A percentile compares a stretch with the other conserved stretches of the same genome.
Evolutionary conservation across 129 eudicot species (phyloP).

Genomic region (Smallanthus sonchifolius): DNA sequence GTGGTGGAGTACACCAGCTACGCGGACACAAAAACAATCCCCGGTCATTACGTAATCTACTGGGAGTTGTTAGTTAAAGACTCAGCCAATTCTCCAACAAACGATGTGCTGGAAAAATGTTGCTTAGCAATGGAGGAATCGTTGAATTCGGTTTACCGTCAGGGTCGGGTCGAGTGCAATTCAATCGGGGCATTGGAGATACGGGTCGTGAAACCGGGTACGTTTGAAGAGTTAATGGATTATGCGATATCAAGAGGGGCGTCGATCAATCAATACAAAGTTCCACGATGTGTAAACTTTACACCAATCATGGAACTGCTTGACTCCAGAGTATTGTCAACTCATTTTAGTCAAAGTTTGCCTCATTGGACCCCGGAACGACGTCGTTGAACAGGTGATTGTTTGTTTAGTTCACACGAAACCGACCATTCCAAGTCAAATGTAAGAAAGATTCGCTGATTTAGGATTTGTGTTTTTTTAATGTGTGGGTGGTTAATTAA

Average conservation of each 20-base stretch:
- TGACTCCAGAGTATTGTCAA: conserved; percentile 85
- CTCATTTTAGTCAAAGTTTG: conserved; percentile 70
- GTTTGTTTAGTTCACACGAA: conserved; percentile 14
- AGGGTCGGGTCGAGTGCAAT: conserved; percentile 80
- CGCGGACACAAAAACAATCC: conserved; percentile 75
- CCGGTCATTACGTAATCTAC: conserved; percentile 87
- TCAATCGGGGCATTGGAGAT: conserved; percentile 89
- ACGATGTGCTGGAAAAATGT: conserved; percentile 47
- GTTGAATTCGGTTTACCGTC: conserved; percentile 82
- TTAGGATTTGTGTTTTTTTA: conserved; percentile 15
- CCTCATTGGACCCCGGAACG: conserved; percentile 88
- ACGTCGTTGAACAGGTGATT: conserved; percentile 59
- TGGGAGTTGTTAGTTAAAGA: conserved; percentile 78
- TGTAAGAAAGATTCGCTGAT: conserved; percentile 36
- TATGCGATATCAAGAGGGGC: conserved; percentile 93
- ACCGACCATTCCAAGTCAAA: conserved; percentile 41
- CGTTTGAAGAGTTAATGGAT: conserved; percentile 91
- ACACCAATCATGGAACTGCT: conserved; percentile 88
- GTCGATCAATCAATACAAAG: conserved; percentile 87
- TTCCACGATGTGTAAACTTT: conserved; percentile 82
- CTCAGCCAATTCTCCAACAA: conserved; percentile 31
- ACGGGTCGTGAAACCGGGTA: conserved; percentile 78
- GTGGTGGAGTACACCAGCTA: conserved; percentile 89
- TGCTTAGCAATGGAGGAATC: conserved; percentile 84
- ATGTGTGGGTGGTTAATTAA: conserved; percentile 26